A percentile compares a stretch with the other conserved stretches of the same genome.
phyloP scores from a whole-genome alignment of 352 stramenopile species.

The Phytopythium ostracodes region DNA sequence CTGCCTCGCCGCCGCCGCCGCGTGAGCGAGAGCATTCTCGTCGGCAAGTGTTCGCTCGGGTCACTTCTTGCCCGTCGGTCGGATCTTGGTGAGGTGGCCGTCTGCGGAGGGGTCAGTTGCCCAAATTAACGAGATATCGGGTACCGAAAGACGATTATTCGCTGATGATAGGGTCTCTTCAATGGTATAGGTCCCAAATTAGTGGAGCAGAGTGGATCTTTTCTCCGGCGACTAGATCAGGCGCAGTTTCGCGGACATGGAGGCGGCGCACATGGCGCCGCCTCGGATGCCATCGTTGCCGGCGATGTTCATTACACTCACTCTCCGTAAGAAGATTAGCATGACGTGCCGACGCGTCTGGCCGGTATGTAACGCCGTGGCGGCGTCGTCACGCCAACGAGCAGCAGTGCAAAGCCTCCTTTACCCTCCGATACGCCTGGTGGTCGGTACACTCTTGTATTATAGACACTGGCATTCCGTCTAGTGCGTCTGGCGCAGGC shows the following conservation, averaged over 20 bases:
- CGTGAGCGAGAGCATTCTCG: background rate
- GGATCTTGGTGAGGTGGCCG: background rate
- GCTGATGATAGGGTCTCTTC: background rate
- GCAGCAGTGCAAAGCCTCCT: too few species aligned
- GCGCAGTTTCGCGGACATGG: background rate
- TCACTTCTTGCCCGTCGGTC: background rate
- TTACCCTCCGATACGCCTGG: too few species aligned
- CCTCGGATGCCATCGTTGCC: too few species aligned
- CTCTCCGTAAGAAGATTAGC: too few species aligned
- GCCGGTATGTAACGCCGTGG: background rate
- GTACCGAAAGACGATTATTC: background rate
- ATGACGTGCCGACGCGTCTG: too few species aligned
- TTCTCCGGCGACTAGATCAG: background rate
- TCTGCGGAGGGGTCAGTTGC: background rate
- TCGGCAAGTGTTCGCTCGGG: background rate
- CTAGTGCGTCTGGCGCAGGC: constrained; percentile 1
- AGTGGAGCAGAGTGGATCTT: background rate
- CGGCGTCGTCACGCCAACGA: too few species aligned
- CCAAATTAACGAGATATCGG: background rate
- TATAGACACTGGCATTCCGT: too few species aligned
- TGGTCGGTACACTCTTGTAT: too few species aligned
- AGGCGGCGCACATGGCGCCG: too few species aligned
- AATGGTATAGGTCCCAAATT: background rate
- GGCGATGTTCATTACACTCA: too few species aligned
- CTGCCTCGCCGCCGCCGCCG: background rate